phyloP scores from a whole-genome alignment of 441 rosid species.

The Brassica balearica region DNA sequence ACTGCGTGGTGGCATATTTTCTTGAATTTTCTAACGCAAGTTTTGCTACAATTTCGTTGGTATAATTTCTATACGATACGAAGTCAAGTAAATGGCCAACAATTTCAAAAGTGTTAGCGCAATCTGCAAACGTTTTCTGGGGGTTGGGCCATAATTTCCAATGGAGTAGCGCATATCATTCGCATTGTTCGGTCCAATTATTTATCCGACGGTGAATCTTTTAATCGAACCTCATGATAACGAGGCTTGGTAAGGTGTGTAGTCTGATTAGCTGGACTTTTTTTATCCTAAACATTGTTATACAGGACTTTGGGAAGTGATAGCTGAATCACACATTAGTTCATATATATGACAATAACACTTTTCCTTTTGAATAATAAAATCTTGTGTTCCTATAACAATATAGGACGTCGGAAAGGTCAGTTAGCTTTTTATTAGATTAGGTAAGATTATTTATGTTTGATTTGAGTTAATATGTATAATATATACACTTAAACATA shows the following conservation, averaged over 20 bases:
- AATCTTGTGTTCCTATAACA: neutral
- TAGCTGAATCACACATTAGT: neutral
- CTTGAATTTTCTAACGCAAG: neutral
- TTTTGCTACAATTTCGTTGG: neutral
- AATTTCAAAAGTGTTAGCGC: slow-evolving; percentile 1
- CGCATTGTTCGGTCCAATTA: neutral
- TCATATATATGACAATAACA: neutral
- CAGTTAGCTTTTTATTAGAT: neutral
- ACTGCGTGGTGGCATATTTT: neutral
- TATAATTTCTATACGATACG: neutral
- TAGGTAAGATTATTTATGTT: neutral
- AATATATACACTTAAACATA: neutral
- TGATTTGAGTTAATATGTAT: no score
- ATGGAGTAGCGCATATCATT: neutral
- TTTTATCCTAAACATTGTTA: neutral
- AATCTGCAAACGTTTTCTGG: slow-evolving; percentile 1
- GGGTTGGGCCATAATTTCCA: slow-evolving; percentile 8
- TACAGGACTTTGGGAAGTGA: neutral
- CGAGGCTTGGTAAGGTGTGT: neutral
- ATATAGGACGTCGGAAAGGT: neutral
- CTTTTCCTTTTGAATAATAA: neutral
- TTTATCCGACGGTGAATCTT: neutral
- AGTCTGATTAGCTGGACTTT: neutral
- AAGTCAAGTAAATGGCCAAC: slow-evolving; percentile 1
- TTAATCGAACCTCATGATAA: neutral